Conservation (phyloP, 2,329 filamentous ascomycete species). For the Laburnicola sp. region DNA sequence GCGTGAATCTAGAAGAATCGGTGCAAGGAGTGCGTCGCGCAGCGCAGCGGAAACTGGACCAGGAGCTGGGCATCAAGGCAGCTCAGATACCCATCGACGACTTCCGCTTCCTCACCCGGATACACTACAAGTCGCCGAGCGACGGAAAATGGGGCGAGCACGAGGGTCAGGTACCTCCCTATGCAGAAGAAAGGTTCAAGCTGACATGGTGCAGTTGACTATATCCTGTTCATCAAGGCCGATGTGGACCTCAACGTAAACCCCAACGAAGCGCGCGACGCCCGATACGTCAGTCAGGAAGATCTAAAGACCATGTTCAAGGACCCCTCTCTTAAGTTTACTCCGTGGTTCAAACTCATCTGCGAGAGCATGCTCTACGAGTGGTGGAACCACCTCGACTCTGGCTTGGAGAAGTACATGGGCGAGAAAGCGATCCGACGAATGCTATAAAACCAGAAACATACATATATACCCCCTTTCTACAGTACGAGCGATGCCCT, state of each 20-base stretch:
- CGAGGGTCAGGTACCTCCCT: slow-evolving; percentile 70
- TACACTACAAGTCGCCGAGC: slow-evolving; percentile 97
- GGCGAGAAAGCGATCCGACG: slow-evolving; percentile 85
- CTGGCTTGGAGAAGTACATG: slow-evolving; percentile 79
- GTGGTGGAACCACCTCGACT: slow-evolving; percentile 89
- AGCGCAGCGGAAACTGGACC: slow-evolving; percentile 88
- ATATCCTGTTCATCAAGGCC: slow-evolving; percentile 92
- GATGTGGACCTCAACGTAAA: slow-evolving; percentile 83
- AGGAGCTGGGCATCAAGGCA: slow-evolving; percentile 89
- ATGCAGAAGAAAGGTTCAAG: neutral
- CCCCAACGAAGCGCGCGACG: slow-evolving; percentile 85
- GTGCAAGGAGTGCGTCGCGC: slow-evolving; percentile 87
- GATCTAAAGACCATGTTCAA: slow-evolving; percentile 84
- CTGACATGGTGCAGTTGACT: slow-evolving; percentile 70
- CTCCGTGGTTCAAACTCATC: slow-evolving; percentile 99
- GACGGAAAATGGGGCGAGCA: slow-evolving; percentile 99
- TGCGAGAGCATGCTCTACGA: slow-evolving; percentile 97
- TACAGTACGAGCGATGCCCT: slow-evolving; percentile 1
- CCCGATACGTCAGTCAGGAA: slow-evolving; percentile 79
- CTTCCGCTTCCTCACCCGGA: slow-evolving; percentile 92
- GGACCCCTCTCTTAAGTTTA: slow-evolving; percentile 80
- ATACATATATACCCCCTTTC: neutral
- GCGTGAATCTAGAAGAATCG: slow-evolving; percentile 76
- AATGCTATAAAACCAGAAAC: slow-evolving; percentile 58
- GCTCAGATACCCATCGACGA: slow-evolving; percentile 88